Evolutionary conservation across 345 rosid species (phyloP).

Genomic region (Populus euphratica): DNA sequence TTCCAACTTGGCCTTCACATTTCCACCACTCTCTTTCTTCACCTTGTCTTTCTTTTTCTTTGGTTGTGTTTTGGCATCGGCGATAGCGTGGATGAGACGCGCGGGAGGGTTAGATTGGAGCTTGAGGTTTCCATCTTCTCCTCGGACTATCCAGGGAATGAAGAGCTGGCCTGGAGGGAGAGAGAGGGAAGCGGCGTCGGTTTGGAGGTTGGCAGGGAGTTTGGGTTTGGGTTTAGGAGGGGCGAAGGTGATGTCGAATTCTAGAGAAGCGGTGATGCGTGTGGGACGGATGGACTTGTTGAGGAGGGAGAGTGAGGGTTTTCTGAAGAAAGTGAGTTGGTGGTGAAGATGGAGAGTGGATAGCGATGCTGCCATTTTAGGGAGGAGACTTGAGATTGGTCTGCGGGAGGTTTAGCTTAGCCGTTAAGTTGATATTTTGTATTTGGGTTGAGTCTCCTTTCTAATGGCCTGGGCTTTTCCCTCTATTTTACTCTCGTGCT

Average conservation of each 20-base stretch:
- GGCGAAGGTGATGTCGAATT: conserved; percentile 81
- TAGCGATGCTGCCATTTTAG: conserved; percentile 31
- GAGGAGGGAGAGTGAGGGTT: conserved; percentile 29
- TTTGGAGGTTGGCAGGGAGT: conserved; percentile 11
- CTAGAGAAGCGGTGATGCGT: conserved; percentile 41
- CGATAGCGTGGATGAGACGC: conserved; percentile 51
- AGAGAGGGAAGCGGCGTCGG: neutral
- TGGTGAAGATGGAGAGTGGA: conserved; percentile 25
- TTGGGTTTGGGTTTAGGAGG: conserved; percentile 61
- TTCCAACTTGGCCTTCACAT: conserved; percentile 25
- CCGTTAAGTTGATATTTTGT: neutral
- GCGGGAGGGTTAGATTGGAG: conserved; percentile 74
- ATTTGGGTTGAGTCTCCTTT: neutral
- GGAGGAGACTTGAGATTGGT: neutral
- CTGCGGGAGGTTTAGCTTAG: neutral
- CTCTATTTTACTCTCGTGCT: no score
- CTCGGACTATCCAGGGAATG: conserved; percentile 93
- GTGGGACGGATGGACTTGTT: conserved; percentile 42
- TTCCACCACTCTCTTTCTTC: conserved; percentile 12
- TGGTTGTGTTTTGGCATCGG: conserved; percentile 52
- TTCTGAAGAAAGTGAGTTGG: conserved; percentile 35
- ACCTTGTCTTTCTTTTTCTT: conserved; percentile 42
- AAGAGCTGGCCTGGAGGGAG: conserved; percentile 39
- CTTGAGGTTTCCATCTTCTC: conserved; percentile 76
- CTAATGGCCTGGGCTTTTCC: neutral